These are phyloP conservation scores for Carallia brachiata DNA, from an alignment of 345 rosid species.

Conservation along the genomic window DNA sequence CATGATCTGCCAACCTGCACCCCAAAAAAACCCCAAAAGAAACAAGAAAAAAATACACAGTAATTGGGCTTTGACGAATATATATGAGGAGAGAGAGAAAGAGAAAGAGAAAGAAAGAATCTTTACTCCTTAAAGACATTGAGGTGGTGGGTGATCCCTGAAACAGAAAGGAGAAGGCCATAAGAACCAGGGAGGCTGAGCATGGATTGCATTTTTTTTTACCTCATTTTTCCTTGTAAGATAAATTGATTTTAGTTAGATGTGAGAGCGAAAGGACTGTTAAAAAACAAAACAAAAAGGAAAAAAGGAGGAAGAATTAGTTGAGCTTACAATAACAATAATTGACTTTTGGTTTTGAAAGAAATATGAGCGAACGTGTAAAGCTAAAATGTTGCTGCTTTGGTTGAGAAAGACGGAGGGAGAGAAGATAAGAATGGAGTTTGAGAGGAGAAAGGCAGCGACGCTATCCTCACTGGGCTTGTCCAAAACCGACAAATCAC, in stretches of 20 bases:
- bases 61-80: neutral
- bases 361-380: too few relatives aligned
- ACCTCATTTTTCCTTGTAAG: neutral
- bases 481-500: constrained; percentile 65
- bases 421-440: constrained; percentile 43
- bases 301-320: neutral
- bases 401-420: neutral
- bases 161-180: constrained; percentile 52
- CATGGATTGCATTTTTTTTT: constrained; percentile 38
- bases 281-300: neutral
- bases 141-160: constrained; percentile 38
- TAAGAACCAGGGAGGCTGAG: constrained; percentile 38
- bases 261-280: neutral
- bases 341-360: too few relatives aligned
- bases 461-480: constrained; percentile 52
- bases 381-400: too few relatives aligned
- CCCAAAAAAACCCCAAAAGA: neutral
- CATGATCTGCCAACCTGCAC: constrained; percentile 57
- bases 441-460: constrained; percentile 73
- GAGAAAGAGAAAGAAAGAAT: neutral
- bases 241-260: neutral
- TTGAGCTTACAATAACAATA: too few relatives aligned
- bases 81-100: neutral
- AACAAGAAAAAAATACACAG: neutral
- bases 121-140: constrained; percentile 39